Conservation (phyloP, 805 yeast species). For the Saccharomycopsis malanga region DNA sequence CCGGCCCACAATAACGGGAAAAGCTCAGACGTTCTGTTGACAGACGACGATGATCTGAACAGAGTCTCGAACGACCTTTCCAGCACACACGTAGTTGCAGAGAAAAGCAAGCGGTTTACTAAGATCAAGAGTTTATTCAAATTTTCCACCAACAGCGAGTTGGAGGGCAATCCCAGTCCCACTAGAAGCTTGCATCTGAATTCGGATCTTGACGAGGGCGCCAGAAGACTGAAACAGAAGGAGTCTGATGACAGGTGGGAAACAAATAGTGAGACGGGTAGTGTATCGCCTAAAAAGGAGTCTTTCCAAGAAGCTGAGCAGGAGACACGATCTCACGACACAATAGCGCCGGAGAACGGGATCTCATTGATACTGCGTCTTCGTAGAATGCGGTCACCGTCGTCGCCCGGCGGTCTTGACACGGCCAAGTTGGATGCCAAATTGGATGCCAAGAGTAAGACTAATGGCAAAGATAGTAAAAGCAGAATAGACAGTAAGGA, state of each 20-base stretch:
- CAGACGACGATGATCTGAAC: background rate
- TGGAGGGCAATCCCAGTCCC: constrained; percentile 1
- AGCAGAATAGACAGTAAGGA: too few relatives aligned
- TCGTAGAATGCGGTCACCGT: constrained; percentile 32
- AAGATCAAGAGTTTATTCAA: constrained; percentile 30
- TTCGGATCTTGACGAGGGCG: background rate
- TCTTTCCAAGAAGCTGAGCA: constrained; percentile 14
- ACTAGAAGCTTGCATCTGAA: constrained; percentile 10
- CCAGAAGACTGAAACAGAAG: background rate
- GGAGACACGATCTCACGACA: too few relatives aligned
- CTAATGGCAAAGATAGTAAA: constrained; percentile 3
- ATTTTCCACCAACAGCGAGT: constrained; percentile 21
- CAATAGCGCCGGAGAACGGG: constrained; percentile 3
- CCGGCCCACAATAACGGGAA: background rate
- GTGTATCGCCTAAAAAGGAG: constrained; percentile 8
- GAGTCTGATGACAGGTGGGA: background rate
- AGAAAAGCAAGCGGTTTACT: constrained; percentile 26
- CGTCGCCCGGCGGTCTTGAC: constrained; percentile 29
- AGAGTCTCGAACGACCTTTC: constrained; percentile 1
- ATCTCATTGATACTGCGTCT: constrained; percentile 29
- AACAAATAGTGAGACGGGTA: constrained; percentile 5
- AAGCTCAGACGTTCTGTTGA: background rate
- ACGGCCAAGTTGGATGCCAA: constrained; percentile 5
- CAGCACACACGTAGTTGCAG: constrained; percentile 22
- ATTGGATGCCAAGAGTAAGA: background rate